A percentile compares a stretch with the other conserved stretches of the same genome.
These are phyloP conservation scores for Tolypocladium tundrense DNA, from an alignment of 2,329 filamentous ascomycete species.

Conservation along the genomic window DNA sequence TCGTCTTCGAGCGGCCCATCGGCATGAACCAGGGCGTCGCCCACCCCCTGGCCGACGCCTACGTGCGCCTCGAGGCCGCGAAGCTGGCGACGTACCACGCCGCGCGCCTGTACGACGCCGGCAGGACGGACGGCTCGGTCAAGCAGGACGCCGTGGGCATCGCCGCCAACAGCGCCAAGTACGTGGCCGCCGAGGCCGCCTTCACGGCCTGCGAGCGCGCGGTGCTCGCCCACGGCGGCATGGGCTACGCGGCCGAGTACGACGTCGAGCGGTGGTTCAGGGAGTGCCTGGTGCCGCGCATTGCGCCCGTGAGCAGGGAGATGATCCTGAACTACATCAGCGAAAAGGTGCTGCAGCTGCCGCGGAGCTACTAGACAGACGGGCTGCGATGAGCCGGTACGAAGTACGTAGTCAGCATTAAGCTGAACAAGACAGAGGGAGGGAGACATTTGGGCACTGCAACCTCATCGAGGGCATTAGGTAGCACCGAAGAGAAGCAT, in stretches of 20 bases:
- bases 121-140: slow-evolving; percentile 38
- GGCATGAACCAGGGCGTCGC: slow-evolving; percentile 57
- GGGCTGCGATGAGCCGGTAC: no score
- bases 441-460: no score
- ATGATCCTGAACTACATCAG: slow-evolving; percentile 69
- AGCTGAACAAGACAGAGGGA: no score
- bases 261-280: slow-evolving; percentile 56
- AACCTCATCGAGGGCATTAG: no score
- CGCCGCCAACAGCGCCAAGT: slow-evolving; percentile 61
- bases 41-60: slow-evolving; percentile 55
- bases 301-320: slow-evolving; percentile 56
- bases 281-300: slow-evolving; percentile 54
- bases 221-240: slow-evolving; percentile 49
- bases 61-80: slow-evolving; percentile 54
- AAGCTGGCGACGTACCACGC: slow-evolving; percentile 58
- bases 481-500: no score
- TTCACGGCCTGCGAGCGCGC: slow-evolving; percentile 53
- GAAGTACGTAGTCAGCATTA: no score
- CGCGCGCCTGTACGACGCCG: slow-evolving; percentile 49
- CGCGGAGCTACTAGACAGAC: slow-evolving; percentile 49
- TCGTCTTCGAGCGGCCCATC: slow-evolving; percentile 56
- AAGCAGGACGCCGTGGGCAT: slow-evolving; percentile 49
- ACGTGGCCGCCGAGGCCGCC: slow-evolving; percentile 55
- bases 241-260: slow-evolving; percentile 56
- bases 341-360: slow-evolving; percentile 57